phyloP scores from a whole-genome alignment of 805 yeast species.

The Kregervanrija delftensis region DNA sequence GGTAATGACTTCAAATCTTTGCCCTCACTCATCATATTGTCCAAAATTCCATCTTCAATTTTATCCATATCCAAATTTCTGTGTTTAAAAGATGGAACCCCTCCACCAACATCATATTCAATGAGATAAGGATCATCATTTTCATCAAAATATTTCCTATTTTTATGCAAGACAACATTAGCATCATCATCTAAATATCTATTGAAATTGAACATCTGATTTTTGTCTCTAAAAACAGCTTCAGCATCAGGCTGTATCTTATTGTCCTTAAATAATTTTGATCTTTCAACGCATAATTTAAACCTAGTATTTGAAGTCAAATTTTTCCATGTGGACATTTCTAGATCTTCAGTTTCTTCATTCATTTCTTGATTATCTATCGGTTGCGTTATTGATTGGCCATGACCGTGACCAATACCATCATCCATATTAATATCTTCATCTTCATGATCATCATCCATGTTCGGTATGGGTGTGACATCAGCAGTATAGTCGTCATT shows the following conservation, averaged over 20 bases:
- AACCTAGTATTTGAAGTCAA: slow-evolving; percentile 75
- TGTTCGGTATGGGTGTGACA: not conserved
- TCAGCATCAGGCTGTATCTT: slow-evolving; percentile 58
- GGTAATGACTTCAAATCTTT: slow-evolving; percentile 28
- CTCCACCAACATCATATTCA: slow-evolving; percentile 82
- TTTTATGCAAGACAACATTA: slow-evolving; percentile 27
- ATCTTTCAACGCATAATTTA: slow-evolving; percentile 61
- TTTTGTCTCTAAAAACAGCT: slow-evolving; percentile 61
- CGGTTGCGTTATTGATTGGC: not conserved
- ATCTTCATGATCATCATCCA: slow-evolving; percentile 6
- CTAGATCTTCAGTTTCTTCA: slow-evolving; percentile 45
- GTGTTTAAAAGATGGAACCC: slow-evolving; percentile 60
- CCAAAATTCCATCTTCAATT: slow-evolving; percentile 38
- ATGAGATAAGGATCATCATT: slow-evolving; percentile 58
- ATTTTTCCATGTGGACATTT: slow-evolving; percentile 77
- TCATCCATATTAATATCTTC: slow-evolving; percentile 1
- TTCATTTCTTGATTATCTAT: slow-evolving; percentile 12
- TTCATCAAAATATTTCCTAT: slow-evolving; percentile 36
- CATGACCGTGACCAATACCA: not conserved
- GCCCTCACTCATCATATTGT: slow-evolving; percentile 27
- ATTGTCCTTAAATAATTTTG: slow-evolving; percentile 54
- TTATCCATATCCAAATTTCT: slow-evolving; percentile 41
- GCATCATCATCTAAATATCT: slow-evolving; percentile 35
- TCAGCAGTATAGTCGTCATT: no score
- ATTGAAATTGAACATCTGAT: slow-evolving; percentile 58